Evolutionary conservation across 2,329 filamentous ascomycete species (phyloP).

Genomic region (Fusarium siculi): DNA sequence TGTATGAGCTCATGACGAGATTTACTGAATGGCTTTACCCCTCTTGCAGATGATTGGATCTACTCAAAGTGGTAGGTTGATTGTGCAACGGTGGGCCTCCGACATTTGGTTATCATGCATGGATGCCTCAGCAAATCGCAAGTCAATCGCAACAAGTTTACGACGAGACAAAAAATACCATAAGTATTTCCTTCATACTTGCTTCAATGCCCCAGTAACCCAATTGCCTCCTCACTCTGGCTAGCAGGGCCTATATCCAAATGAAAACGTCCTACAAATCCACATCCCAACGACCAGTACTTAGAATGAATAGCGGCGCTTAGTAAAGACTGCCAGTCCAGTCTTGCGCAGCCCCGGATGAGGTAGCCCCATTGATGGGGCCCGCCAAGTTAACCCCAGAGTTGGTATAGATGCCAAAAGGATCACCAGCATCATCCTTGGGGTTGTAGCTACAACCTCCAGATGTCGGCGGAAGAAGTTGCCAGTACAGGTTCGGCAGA

Average conservation of each 20-base stretch:
- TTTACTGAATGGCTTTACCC: background rate
- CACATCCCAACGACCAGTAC: too few species aligned
- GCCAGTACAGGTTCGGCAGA: background rate
- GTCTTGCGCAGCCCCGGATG: background rate
- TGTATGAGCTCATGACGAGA: background rate
- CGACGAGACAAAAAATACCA: too few species aligned
- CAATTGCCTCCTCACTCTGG: fast-evolving
- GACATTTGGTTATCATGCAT: too few species aligned
- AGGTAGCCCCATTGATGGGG: background rate
- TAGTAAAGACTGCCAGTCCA: background rate
- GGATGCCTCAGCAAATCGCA: background rate
- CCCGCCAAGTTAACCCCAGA: background rate
- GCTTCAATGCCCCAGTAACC: fast-evolving
- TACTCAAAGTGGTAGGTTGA: background rate
- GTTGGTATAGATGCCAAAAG: background rate
- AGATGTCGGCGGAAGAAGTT: background rate
- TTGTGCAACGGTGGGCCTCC: too few species aligned
- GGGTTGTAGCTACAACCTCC: background rate
- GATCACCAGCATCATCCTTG: background rate
- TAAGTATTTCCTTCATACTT: fast-evolving
- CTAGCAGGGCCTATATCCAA: fast-evolving
- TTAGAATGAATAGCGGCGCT: background rate
- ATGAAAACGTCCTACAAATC: fast-evolving
- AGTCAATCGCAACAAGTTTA: background rate
- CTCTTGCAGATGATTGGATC: background rate